These are phyloP conservation scores for Kewa caespitosa DNA, from an alignment of 179 eudicot species.

Conservation along the genomic window DNA sequence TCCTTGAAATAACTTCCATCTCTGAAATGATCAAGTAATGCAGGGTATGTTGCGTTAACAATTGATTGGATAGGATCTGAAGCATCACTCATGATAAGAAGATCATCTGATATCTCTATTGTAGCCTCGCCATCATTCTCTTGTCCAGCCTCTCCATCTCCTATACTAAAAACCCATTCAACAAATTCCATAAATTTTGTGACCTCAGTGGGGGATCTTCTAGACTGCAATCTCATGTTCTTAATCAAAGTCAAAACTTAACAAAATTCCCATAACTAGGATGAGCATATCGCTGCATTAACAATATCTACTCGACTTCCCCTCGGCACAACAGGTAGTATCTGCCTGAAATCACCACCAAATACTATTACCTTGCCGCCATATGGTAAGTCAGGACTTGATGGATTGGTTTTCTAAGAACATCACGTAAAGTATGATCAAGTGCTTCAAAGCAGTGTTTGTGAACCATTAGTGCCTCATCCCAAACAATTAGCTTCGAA, in stretches of 20 bases:
- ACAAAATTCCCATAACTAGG: not conserved
- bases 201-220: no score
- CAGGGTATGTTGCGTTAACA: not conserved
- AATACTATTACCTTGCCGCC: not conserved
- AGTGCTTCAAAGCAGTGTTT: not conserved
- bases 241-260: not conserved
- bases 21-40: not conserved
- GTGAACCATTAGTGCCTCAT: not conserved
- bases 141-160: not conserved
- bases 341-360: not conserved
- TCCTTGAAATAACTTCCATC: not conserved
- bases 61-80: not conserved
- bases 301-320: not conserved
- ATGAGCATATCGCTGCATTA: not conserved
- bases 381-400: not conserved
- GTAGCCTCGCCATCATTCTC: not conserved
- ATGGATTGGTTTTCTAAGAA: not conserved
- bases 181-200: not conserved
- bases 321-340: not conserved
- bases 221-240: no score
- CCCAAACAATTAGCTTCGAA: no score
- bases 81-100: constrained; percentile 3
- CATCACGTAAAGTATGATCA: not conserved
- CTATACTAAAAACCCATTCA: not conserved
- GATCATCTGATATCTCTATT: constrained; percentile 16